Percentiles rank a stretch among this genome's conserved stretches.
Evolutionary conservation across 768 basidiomycete species (phyloP).

Genomic region (Pulveroboletus sp.): DNA sequence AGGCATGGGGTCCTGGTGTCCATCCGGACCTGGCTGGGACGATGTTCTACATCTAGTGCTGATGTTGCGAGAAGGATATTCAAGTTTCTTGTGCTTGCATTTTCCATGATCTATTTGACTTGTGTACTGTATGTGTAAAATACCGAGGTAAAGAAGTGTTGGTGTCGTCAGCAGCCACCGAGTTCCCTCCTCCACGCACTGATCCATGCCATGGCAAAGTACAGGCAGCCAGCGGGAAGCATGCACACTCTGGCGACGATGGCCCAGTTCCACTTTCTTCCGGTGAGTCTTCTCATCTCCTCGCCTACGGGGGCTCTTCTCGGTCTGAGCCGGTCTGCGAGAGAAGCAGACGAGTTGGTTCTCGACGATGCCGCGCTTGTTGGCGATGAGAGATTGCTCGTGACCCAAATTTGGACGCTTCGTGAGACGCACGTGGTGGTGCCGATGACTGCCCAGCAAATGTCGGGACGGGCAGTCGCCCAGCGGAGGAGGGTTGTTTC

Average conservation of each 20-base stretch:
- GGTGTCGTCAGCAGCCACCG: conserved; percentile 22
- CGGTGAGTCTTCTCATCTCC: conserved; percentile 33
- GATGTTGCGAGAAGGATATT: too few relatives aligned
- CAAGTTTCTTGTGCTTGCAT: too few relatives aligned
- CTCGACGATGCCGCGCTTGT: conserved; percentile 7
- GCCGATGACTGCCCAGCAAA: conserved; percentile 88
- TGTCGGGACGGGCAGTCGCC: conserved; percentile 67
- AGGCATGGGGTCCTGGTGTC: conserved; percentile 54
- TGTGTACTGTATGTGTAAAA: background rate
- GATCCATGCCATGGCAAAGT: conserved; percentile 80
- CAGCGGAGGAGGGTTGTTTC: conserved; percentile 31
- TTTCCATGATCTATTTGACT: background rate
- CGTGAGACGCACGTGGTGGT: conserved; percentile 84
- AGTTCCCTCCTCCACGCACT: conserved; percentile 41
- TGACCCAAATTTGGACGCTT: conserved; percentile 93
- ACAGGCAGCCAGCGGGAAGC: conserved; percentile 70
- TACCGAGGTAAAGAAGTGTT: too few relatives aligned
- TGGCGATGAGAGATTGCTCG: conserved; percentile 66
- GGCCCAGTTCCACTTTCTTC: conserved; percentile 79
- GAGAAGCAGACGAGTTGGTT: conserved; percentile 1
- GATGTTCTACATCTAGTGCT: conserved; percentile 73
- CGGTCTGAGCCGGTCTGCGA: conserved; percentile 23
- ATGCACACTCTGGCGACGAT: conserved; percentile 68
- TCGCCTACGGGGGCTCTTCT: conserved; percentile 13
- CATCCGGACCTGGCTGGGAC: conserved; percentile 54